Evolutionary conservation across 2,329 filamentous ascomycete species (phyloP).

Genomic region (Botryosphaeria dothidea): DNA sequence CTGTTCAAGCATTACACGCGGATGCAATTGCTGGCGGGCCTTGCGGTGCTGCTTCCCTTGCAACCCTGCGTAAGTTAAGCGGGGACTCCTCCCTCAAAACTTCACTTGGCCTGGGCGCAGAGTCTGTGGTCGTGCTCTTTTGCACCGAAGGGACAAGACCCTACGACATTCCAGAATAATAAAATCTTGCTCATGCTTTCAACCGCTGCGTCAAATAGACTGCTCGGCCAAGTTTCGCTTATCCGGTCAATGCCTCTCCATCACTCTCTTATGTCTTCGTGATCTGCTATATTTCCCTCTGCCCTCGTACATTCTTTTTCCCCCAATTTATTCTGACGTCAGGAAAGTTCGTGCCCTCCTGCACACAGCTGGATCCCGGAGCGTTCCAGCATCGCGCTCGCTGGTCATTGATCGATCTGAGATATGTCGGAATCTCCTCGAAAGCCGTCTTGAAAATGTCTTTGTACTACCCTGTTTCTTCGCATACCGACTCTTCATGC

Average conservation of each 20-base stretch:
- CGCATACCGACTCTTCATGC: no score
- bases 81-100: constrained; percentile 33
- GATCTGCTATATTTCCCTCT: no score
- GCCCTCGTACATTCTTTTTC: no score
- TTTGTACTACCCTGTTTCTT: no score
- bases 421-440: no score
- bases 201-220: neutral
- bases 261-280: no score
- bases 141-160: constrained; percentile 65
- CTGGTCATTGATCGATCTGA: no score
- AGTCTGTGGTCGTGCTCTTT: constrained; percentile 65
- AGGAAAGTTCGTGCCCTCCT: neutral
- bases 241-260: neutral
- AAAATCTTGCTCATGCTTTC: neutral
- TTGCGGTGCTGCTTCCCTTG: constrained; percentile 62
- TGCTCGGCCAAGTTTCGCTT: neutral
- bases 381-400: no score
- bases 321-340: no score
- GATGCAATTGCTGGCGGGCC: constrained; percentile 57
- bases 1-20: constrained; percentile 55
- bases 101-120: constrained; percentile 38
- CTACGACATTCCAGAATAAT: constrained; percentile 40
- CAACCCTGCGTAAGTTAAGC: constrained; percentile 56
- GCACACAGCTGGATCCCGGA: no score
- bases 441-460: no score